Percentiles rank a stretch among this genome's conserved stretches.
Conservation (phyloP, 1,284 basidiomycete genomes). For the Ustilago xerochloae region DNA sequence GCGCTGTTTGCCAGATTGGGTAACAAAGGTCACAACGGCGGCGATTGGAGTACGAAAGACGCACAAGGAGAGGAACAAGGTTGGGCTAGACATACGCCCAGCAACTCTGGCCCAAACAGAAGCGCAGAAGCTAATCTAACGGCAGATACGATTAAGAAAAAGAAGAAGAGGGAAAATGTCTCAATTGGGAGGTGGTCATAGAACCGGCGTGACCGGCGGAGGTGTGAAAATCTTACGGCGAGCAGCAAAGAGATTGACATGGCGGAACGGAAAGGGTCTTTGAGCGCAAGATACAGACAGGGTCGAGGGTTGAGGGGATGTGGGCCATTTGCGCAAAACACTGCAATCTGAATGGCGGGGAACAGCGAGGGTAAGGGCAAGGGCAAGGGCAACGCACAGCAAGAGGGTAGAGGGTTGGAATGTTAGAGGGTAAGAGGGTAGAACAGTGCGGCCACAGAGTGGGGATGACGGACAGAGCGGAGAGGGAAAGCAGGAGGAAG, state of each 20-base stretch:
- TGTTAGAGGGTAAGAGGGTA: constrained; percentile 13
- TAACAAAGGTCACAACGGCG: neutral
- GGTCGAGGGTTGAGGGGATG: constrained; percentile 11
- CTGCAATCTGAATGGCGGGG: neutral
- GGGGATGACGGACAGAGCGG: constrained; percentile 2
- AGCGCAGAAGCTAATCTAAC: neutral
- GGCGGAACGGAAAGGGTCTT: neutral
- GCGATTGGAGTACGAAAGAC: too few species aligned
- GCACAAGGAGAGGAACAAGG: neutral
- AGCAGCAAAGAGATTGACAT: neutral
- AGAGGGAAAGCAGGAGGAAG: neutral
- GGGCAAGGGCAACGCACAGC: neutral
- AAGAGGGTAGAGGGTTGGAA: constrained; percentile 7
- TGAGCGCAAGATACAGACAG: neutral
- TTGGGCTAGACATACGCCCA: constrained; percentile 16
- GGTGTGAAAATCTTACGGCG: neutral
- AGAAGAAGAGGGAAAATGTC: neutral
- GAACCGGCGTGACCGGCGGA: constrained; percentile 7
- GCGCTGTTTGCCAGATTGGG: neutral
- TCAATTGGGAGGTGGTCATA: neutral
- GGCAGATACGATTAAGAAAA: neutral
- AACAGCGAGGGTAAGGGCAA: constrained; percentile 1
- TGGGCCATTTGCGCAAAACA: neutral
- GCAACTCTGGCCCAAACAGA: constrained; percentile 24
- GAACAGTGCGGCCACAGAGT: neutral